These are phyloP conservation scores for Phoma sp. DNA, from an alignment of 2,329 filamentous ascomycete species.

Conservation along the genomic window DNA sequence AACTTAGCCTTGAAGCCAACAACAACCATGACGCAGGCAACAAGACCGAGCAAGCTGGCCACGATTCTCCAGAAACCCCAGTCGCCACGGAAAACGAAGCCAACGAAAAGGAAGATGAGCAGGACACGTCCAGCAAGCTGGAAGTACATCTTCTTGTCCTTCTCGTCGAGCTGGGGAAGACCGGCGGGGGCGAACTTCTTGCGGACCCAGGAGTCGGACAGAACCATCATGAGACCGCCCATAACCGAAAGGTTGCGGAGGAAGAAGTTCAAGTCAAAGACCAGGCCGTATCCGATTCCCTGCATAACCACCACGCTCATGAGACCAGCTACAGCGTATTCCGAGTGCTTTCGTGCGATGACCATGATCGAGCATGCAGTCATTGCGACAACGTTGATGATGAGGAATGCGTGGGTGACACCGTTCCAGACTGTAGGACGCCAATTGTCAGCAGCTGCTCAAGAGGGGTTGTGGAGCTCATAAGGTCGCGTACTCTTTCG, in stretches of 20 bases:
- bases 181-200: constrained; percentile 97
- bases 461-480: not conserved
- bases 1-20: constrained; percentile 99
- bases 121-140: constrained; percentile 95
- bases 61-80: constrained; percentile 90
- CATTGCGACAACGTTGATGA: constrained; percentile 92
- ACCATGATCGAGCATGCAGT: constrained; percentile 80
- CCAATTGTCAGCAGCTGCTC: constrained; percentile 29
- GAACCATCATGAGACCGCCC: constrained; percentile 95
- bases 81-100: constrained; percentile 93
- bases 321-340: constrained; percentile 89
- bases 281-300: constrained; percentile 94
- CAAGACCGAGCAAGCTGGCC: constrained; percentile 82
- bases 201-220: constrained; percentile 97
- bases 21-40: constrained; percentile 97
- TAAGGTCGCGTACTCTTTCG: constrained; percentile 73
- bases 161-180: constrained; percentile 92
- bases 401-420: constrained; percentile 90
- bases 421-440: constrained; percentile 76
- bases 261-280: constrained; percentile 99
- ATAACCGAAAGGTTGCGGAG: constrained; percentile 97
- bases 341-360: constrained; percentile 90
- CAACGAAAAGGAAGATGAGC: constrained; percentile 96
- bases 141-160: constrained; percentile 99
- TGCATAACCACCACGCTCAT: constrained; percentile 91